phyloP scores from a whole-genome alignment of 2,329 filamentous ascomycete species.

The Capronia americana region DNA sequence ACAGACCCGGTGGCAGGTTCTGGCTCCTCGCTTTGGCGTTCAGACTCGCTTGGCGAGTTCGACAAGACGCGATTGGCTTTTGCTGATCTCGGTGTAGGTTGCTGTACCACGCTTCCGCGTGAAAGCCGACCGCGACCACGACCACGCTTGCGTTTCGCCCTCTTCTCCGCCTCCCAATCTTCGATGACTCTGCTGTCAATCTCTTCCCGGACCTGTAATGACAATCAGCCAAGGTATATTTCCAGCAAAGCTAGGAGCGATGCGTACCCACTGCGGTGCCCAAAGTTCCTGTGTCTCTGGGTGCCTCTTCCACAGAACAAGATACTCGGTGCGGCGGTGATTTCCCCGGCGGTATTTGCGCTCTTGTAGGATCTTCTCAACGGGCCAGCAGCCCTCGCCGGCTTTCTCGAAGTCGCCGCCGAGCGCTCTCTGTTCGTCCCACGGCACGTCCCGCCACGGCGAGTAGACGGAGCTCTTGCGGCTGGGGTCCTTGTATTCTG shows the following conservation, averaged over 20 bases:
- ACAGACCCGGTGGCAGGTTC: background rate
- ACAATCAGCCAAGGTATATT: background rate
- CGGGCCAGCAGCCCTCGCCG: conserved; percentile 32
- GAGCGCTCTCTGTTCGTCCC: conserved; percentile 33
- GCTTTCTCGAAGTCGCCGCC: conserved; percentile 17
- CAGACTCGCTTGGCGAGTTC: conserved; percentile 29
- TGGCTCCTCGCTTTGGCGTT: background rate
- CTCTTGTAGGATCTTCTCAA: conserved; percentile 45
- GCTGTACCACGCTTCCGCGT: background rate
- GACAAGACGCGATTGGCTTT: conserved; percentile 13
- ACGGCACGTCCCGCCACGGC: conserved; percentile 15
- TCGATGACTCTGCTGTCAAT: background rate
- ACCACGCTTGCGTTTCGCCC: conserved; percentile 6
- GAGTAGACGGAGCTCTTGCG: conserved; percentile 26
- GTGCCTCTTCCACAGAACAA: conserved; percentile 37
- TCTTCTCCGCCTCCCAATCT: background rate
- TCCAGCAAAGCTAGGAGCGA: background rate
- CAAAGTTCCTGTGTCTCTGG: conserved; percentile 34
- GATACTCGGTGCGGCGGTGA: conserved; percentile 26
- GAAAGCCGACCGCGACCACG: background rate
- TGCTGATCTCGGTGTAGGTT: conserved; percentile 2
- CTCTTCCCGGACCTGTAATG: background rate
- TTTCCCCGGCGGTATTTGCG: conserved; percentile 38
- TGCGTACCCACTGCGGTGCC: conserved; percentile 36
- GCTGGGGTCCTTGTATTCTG: conserved; percentile 27